These are phyloP conservation scores for Oxytropis ochrocephala DNA, from an alignment of 306 rosid species.

Conservation along the genomic window DNA sequence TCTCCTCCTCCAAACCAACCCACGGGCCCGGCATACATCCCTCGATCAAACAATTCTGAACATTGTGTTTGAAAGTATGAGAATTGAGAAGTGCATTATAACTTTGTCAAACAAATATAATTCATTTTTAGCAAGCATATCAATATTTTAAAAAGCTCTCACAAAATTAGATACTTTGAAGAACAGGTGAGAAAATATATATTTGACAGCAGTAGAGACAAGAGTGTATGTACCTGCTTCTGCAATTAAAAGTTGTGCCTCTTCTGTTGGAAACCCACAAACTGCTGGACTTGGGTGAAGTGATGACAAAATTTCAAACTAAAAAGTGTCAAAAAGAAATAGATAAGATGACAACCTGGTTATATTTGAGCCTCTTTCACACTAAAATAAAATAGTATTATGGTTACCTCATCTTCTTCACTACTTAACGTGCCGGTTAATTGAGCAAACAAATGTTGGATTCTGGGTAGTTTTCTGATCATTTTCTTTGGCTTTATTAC, in stretches of 20 bases:
- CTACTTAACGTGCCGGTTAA: slow-evolving; percentile 58
- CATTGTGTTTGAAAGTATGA: background rate
- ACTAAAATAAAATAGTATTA: background rate
- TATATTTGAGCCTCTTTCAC: background rate
- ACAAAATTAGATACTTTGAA: background rate
- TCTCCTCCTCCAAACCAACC: slow-evolving; percentile 99
- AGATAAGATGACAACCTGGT: background rate
- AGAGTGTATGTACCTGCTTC: slow-evolving; percentile 51
- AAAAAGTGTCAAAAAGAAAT: background rate
- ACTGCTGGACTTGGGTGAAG: slow-evolving; percentile 98
- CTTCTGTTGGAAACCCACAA: slow-evolving; percentile 95
- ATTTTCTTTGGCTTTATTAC: slow-evolving; percentile 64
- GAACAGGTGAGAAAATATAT: background rate
- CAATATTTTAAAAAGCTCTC: background rate
- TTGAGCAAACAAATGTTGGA: slow-evolving; percentile 83
- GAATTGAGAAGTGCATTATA: no score
- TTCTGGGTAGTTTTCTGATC: slow-evolving; percentile 70
- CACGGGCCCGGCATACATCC: slow-evolving; percentile 98
- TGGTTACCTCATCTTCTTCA: slow-evolving; percentile 86
- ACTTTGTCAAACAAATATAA: background rate
- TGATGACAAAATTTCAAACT: slow-evolving; percentile 78
- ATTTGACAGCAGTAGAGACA: background rate
- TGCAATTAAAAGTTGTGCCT: slow-evolving; percentile 72
- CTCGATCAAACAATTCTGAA: slow-evolving; percentile 88
- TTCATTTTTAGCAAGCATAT: background rate